A percentile compares a stretch with the other conserved stretches of the same genome.
phyloP scores from a whole-genome alignment of 1,139 yeast genomes.

The Debaryomyces fabryi region DNA sequence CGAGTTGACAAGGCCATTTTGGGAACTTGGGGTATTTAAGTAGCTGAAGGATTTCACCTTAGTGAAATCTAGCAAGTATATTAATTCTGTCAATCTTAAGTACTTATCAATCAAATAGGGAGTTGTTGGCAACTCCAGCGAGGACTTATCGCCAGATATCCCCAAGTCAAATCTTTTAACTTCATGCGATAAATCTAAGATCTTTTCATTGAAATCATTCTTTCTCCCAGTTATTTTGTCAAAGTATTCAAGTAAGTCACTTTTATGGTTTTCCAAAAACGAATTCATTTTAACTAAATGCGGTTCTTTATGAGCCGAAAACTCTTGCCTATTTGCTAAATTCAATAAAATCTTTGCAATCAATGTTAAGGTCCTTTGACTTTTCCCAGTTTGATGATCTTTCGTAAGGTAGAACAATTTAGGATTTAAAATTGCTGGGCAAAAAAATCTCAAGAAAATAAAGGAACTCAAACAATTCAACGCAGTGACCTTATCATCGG shows the following conservation, averaged over 20 bases:
- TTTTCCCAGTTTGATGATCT: conserved; percentile 67
- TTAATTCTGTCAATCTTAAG: conserved; percentile 60
- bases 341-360: conserved; percentile 82
- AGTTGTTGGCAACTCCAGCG: conserved; percentile 65
- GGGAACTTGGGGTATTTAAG: conserved; percentile 3
- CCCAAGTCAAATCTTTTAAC: conserved; percentile 55
- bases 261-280: conserved; percentile 61
- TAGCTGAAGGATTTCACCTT: conserved; percentile 4
- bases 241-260: conserved; percentile 65
- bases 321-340: conserved; percentile 73
- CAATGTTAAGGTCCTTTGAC: conserved; percentile 77
- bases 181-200: conserved; percentile 58
- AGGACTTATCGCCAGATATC: conserved; percentile 44
- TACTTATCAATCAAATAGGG: conserved; percentile 72
- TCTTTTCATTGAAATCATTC: conserved; percentile 64
- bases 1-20: conserved; percentile 1
- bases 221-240: conserved; percentile 73
- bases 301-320: conserved; percentile 80
- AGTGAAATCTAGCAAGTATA: conserved; percentile 40
- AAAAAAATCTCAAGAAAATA: conserved; percentile 80
- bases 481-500: conserved; percentile 55
- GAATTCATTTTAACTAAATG: conserved; percentile 71
- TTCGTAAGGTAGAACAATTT: conserved; percentile 75
- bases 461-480: conserved; percentile 81
- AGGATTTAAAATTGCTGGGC: conserved; percentile 91